Conservation (phyloP, 2,329 filamentous ascomycete species). For the Phaeophleospora eucalypticola region DNA sequence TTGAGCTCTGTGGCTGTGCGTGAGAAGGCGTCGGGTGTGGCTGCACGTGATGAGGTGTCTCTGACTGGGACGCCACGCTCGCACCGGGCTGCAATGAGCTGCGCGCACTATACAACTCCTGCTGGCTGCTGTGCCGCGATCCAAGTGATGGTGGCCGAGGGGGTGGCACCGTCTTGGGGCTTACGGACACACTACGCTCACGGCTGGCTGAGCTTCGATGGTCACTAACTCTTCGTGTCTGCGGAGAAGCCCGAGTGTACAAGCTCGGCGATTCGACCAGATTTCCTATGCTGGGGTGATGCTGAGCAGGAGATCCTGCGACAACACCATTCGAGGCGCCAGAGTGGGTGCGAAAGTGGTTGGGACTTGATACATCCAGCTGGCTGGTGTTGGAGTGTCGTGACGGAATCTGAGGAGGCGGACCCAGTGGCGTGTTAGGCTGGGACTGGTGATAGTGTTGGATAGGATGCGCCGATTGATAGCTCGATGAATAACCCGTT, state of each 20-base stretch:
- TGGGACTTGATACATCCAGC: constrained; percentile 29
- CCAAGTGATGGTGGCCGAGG: constrained; percentile 27
- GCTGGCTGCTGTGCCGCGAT: constrained; percentile 32
- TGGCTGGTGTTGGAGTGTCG: constrained; percentile 25
- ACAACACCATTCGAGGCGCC: constrained; percentile 28
- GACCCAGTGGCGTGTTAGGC: constrained; percentile 47
- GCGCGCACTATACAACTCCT: constrained; percentile 27
- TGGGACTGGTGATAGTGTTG: constrained; percentile 42
- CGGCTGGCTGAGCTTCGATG: constrained; percentile 57
- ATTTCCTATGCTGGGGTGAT: constrained; percentile 36
- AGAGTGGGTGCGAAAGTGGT: constrained; percentile 31
- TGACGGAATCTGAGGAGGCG: constrained; percentile 35
- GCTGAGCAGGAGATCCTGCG: constrained; percentile 28
- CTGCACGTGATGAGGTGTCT: constrained; percentile 24
- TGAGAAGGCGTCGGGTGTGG: constrained; percentile 10
- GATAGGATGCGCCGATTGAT: constrained; percentile 18
- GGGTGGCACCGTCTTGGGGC: constrained; percentile 61
- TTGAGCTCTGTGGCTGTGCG: constrained; percentile 15
- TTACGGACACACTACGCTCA: constrained; percentile 69
- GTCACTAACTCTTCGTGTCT: constrained; percentile 26
- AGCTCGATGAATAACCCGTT: constrained; percentile 26
- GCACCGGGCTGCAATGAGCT: constrained; percentile 23
- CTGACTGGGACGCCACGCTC: constrained; percentile 18
- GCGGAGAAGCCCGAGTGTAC: constrained; percentile 23
- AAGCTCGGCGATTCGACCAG: constrained; percentile 36